A percentile compares a stretch with the other conserved stretches of the same genome.
Evolutionary conservation across 306 rosid species (phyloP).

Genomic region (Rosa persica): DNA sequence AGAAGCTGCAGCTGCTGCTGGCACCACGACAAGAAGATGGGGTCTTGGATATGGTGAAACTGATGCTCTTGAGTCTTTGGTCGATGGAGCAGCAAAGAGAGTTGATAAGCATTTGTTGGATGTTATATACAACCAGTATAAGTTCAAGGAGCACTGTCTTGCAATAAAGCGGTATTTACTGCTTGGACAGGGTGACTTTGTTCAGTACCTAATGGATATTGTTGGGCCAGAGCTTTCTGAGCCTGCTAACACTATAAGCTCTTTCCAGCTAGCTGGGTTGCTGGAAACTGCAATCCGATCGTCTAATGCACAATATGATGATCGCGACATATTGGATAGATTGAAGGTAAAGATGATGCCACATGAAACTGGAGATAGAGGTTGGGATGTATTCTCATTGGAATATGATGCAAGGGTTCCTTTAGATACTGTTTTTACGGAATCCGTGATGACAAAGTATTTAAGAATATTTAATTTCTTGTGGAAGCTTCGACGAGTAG

Average conservation of each 20-base stretch:
- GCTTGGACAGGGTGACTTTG: slow-evolving; percentile 97
- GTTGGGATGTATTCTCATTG: slow-evolving; percentile 96
- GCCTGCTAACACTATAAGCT: slow-evolving; percentile 91
- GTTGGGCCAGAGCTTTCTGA: slow-evolving; percentile 96
- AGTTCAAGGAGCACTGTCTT: slow-evolving; percentile 93
- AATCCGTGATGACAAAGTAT: slow-evolving; percentile 92
- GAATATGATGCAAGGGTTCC: slow-evolving; percentile 94
- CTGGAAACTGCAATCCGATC: slow-evolving; percentile 89
- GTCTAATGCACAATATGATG: slow-evolving; percentile 95
- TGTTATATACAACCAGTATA: slow-evolving; percentile 73
- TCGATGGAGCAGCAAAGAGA: slow-evolving; percentile 89
- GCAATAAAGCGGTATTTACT: slow-evolving; percentile 89
- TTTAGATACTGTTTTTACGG: slow-evolving; percentile 86
- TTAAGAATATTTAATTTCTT: slow-evolving; percentile 84
- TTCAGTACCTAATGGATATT: slow-evolving; percentile 92
- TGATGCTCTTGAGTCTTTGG: slow-evolving; percentile 86
- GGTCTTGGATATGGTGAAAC: slow-evolving; percentile 93
- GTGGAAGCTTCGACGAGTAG: slow-evolving; percentile 96
- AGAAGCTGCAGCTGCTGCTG: slow-evolving; percentile 74
- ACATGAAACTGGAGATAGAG: slow-evolving; percentile 87
- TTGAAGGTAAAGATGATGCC: slow-evolving; percentile 97
- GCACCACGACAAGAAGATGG: slow-evolving; percentile 70
- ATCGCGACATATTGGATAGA: slow-evolving; percentile 90
- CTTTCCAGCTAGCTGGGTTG: slow-evolving; percentile 86
- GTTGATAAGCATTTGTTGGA: slow-evolving; percentile 88